Base-by-base conservation (phyloP, 352 stramenopile genomes). In the Pythium brachiatum region DNA sequence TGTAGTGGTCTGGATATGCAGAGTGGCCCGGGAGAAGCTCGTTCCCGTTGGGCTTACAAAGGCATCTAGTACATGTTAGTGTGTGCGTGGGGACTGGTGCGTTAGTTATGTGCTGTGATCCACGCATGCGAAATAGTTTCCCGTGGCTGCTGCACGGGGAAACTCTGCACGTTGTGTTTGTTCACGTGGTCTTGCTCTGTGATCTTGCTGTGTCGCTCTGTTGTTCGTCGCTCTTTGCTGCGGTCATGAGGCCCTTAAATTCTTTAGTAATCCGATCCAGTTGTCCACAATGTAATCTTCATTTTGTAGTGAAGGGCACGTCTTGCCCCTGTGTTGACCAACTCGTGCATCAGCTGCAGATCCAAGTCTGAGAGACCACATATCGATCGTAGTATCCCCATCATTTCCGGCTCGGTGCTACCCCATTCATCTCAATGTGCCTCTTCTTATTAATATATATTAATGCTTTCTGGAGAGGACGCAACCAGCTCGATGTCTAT, bases 251-350 rank as follows among this genome's bases (percentile, higher is more conserved):
- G 51, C 65, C 62, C 25, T 62, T 44, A 56, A 15, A 74, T 81
- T 88, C 81, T 91, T 91, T 91, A 91, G 81, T 91, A 91, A 91
- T 86, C 81, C 58, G 81, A 91, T 91, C 73, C 81, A 88, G 81
- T 81, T 66, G 34, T 73, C 3, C 41, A 51, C 26, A 32, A 15
- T 21, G 9, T 12, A 23, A 21, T 54, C 47, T 12, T 8, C 29
- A 26, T 16, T 18, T 44, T 23, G 15, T 9, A 23, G 12, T 43
- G 3, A n/a, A n/a, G n/a, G n/a, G n/a, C n/a, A n/a, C n/a, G n/a
- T n/a, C n/a, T n/a, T n/a, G n/a, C n/a, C n/a, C n/a, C n/a, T n/a
- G n/a, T n/a, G n/a, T n/a, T n/a, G n/a, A n/a, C n/a, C n/a, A n/a
- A n/a, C n/a, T n/a, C n/a, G n/a, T n/a, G n/a, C n/a, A n/a, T n/a